A percentile compares a stretch with the other conserved stretches of the same genome.
Conservation (phyloP, 75 land plant species). For the Larix kaempferi region DNA sequence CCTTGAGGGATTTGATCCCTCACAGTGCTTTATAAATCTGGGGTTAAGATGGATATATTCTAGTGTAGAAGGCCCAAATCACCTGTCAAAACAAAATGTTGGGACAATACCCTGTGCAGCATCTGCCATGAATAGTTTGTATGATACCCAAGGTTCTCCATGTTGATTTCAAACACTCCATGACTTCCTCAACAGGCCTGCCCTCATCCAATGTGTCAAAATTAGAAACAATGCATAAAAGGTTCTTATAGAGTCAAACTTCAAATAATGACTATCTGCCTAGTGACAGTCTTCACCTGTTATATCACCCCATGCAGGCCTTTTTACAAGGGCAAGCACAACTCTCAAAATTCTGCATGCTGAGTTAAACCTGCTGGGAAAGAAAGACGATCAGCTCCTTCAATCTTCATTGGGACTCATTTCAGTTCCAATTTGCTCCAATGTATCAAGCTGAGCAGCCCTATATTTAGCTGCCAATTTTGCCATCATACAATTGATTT, state of each 20-base stretch:
- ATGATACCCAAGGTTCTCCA: too few relatives aligned
- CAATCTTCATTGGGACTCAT: slow-evolving; percentile 75
- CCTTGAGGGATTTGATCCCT: too few relatives aligned
- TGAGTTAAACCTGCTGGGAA: slow-evolving; percentile 74
- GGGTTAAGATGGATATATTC: too few relatives aligned
- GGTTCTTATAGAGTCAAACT: slow-evolving; percentile 83
- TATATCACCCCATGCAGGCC: slow-evolving; percentile 89
- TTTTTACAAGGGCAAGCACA: slow-evolving; percentile 79
- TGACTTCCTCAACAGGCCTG: slow-evolving; percentile 78
- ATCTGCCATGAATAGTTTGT: too few relatives aligned
- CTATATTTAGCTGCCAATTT: slow-evolving; percentile 87
- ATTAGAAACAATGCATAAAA: slow-evolving; percentile 60
- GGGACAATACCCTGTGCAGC: too few relatives aligned
- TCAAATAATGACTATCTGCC: slow-evolving; percentile 94
- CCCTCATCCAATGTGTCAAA: slow-evolving; percentile 94
- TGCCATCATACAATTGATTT: slow-evolving; percentile 78
- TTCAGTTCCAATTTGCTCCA: slow-evolving; percentile 46
- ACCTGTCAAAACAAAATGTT: neutral
- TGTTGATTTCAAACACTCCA: too few relatives aligned
- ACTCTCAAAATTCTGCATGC: slow-evolving; percentile 61
- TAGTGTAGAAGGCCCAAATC: too few relatives aligned
- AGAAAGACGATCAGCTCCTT: slow-evolving; percentile 85
- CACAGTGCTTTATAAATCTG: too few relatives aligned
- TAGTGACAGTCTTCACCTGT: slow-evolving; percentile 97
- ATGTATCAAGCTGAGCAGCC: slow-evolving; percentile 63